Conservation (phyloP, 495 filamentous ascomycete genomes). For the Podospora comata region DNA sequence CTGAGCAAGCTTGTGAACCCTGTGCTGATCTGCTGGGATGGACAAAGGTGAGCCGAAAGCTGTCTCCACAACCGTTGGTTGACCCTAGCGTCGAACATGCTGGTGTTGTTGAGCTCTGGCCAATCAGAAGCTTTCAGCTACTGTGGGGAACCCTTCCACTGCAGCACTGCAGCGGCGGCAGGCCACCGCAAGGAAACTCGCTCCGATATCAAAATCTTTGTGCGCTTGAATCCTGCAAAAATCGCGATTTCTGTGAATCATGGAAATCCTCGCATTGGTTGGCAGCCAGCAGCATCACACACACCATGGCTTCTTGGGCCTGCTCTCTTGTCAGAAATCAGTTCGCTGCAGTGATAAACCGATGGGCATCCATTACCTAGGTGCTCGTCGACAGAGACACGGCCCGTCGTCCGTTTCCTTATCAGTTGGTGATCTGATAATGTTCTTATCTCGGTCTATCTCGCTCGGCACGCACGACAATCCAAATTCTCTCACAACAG, state of each 20-base stretch:
- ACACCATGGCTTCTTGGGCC: no score
- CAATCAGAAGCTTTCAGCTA: conserved; percentile 2
- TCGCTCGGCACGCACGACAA: neutral
- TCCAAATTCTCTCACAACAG: neutral
- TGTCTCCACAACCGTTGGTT: neutral
- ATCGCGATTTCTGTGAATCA: conserved; percentile 21
- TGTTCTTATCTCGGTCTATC: conserved; percentile 1
- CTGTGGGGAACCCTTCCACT: conserved; percentile 15
- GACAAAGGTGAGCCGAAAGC: neutral
- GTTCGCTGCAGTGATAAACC: neutral
- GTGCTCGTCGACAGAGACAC: neutral
- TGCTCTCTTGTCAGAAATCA: neutral
- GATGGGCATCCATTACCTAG: neutral
- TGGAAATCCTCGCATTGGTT: conserved; percentile 7
- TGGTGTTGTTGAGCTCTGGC: neutral
- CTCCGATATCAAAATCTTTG: conserved; percentile 20
- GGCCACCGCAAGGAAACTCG: conserved; percentile 13
- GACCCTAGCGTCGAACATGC: conserved; percentile 7
- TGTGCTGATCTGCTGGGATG: neutral
- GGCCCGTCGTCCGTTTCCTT: neutral
- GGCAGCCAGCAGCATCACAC: neutral
- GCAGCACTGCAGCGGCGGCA: conserved; percentile 10
- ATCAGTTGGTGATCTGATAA: neutral
- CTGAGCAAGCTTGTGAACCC: neutral
- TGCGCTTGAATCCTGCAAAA: neutral